phyloP scores from a whole-genome alignment of 2,329 filamentous ascomycete genomes.

The Aureobasidium sp. region DNA sequence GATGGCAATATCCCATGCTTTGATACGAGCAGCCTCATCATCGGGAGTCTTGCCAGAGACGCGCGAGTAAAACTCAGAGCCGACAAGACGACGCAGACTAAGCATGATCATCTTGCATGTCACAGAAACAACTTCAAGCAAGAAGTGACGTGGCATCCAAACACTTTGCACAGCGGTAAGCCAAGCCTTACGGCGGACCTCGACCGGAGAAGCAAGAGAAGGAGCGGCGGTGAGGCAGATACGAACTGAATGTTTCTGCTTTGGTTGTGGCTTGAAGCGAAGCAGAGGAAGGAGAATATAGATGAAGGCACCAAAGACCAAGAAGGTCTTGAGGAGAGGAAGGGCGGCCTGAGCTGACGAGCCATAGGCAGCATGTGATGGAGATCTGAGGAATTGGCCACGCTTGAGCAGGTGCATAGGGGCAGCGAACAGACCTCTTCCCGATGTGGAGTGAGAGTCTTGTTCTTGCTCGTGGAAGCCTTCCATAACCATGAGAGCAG shows the following conservation, averaged over 20 bases:
- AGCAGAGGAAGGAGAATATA: slow-evolving; percentile 52
- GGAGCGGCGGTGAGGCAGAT: slow-evolving; percentile 46
- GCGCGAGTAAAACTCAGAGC: slow-evolving; percentile 66
- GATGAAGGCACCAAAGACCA: slow-evolving; percentile 45
- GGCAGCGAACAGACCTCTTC: slow-evolving; percentile 35
- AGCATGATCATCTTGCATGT: slow-evolving; percentile 75
- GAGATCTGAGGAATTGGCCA: slow-evolving; percentile 14
- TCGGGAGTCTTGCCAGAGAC: slow-evolving; percentile 75
- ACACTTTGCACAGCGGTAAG: slow-evolving; percentile 87
- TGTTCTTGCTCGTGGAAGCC: slow-evolving; percentile 60
- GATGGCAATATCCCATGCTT: slow-evolving; percentile 87
- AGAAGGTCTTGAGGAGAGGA: slow-evolving; percentile 42
- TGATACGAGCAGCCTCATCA: slow-evolving; percentile 76
- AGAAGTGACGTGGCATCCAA: slow-evolving; percentile 81
- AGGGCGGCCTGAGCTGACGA: slow-evolving; percentile 23
- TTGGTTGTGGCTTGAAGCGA: slow-evolving; percentile 49
- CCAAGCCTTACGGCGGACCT: slow-evolving; percentile 83
- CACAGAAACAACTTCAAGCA: slow-evolving; percentile 76
- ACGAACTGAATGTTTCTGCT: slow-evolving; percentile 33
- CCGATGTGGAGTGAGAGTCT: slow-evolving; percentile 39
- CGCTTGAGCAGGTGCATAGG: slow-evolving; percentile 31
- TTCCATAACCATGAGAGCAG: slow-evolving; percentile 85
- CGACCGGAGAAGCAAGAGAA: slow-evolving; percentile 71
- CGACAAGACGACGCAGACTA: slow-evolving; percentile 68
- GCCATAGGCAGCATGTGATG: slow-evolving; percentile 1